Evolutionary conservation across 2,329 filamentous ascomycete genomes (phyloP), one percentile per base, ranked within the genome.

Genomic region (Falciphora oryzae): DNA sequence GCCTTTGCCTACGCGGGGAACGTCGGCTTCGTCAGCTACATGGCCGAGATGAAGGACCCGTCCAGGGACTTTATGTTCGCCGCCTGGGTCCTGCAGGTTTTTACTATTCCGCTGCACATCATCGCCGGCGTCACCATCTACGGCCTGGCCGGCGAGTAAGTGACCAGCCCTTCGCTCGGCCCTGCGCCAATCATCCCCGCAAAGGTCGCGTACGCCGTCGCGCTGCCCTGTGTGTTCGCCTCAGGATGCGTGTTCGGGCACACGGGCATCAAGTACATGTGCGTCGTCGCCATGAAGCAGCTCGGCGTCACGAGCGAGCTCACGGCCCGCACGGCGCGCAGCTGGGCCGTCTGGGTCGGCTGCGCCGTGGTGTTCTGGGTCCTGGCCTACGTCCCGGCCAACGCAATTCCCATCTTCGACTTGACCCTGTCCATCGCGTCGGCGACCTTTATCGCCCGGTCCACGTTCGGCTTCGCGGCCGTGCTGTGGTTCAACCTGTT

Each of bases 221-320:
- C 60, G 27, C 60, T 62, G 38, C 60, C 60, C 1, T 62, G 60
- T 18, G 60, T 62, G 25, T 44, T 62, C 35, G 60, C 60, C 35
- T 50, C 60, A 4, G 60, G 60, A 25, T 38, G 35, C 60, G 60
- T 62, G 4, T 62, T 62, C 22, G 60, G 60, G 38, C 60, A 62
- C 60, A 62, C 60, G 13, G 60, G 35, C 60, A 50, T 62, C 60
- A 62, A 62, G 60, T 62, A 62, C 60, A 62, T 62, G 32, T 62
- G 53, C 60, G 60, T 62, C 27, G 60, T 62, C 3, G 35, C 60
- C 32, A 62, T 62, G 60, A 62, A 62, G 60, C 25, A 38, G 38
- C 25, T 62, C 13, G 60, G 60, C n/a, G 60, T 38, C 32, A 62
- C 60, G 60, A 2, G 22, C 32, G 60, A 62, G 60, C 60, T 62